A percentile compares a stretch with the other conserved stretches of the same genome.
Conservation (phyloP, 2,329 filamentous ascomycete genomes). For the Claviceps sp. region DNA sequence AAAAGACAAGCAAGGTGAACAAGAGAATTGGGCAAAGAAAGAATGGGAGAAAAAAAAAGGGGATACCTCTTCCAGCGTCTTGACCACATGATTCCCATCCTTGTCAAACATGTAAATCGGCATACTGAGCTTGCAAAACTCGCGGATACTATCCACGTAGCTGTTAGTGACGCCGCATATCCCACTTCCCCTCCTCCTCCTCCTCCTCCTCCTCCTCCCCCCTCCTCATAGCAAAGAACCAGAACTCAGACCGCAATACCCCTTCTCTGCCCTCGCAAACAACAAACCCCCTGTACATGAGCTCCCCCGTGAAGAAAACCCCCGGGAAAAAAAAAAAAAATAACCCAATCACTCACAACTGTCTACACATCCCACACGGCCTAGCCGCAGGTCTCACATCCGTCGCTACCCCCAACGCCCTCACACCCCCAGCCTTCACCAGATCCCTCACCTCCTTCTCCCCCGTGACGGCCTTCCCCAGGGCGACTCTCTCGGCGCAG, state of each 20-base stretch:
- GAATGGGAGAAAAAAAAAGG: neutral
- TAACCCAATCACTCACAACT: conserved; percentile 52
- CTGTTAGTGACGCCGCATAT: conserved; percentile 6
- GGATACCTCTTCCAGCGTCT: conserved; percentile 53
- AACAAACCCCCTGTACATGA: neutral
- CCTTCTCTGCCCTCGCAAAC: too few species aligned
- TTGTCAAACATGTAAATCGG: conserved; percentile 91
- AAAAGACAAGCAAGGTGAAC: too few species aligned
- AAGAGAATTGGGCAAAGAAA: too few species aligned
- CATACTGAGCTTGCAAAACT: conserved; percentile 54
- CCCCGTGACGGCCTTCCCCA: conserved; percentile 61
- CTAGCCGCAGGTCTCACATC: conserved; percentile 57
- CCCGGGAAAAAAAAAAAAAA: neutral
- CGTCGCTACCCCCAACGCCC: conserved; percentile 73
- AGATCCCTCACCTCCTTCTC: conserved; percentile 23
- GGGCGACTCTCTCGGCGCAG: conserved; percentile 84
- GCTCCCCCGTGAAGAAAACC: neutral
- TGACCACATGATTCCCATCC: conserved; percentile 56
- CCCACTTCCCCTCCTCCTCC: conserved; percentile 5
- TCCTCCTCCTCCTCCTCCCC: neutral
- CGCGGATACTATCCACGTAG: conserved; percentile 47
- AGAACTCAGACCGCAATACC: too few species aligned
- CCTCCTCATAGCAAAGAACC: too few species aligned
- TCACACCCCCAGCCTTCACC: conserved; percentile 25
- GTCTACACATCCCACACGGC: conserved; percentile 92